A percentile compares a stretch with the other conserved stretches of the same genome.
Evolutionary conservation across 1,284 basidiomycete genomes (phyloP).

Genomic region (Sanghuangporus weigelae): DNA sequence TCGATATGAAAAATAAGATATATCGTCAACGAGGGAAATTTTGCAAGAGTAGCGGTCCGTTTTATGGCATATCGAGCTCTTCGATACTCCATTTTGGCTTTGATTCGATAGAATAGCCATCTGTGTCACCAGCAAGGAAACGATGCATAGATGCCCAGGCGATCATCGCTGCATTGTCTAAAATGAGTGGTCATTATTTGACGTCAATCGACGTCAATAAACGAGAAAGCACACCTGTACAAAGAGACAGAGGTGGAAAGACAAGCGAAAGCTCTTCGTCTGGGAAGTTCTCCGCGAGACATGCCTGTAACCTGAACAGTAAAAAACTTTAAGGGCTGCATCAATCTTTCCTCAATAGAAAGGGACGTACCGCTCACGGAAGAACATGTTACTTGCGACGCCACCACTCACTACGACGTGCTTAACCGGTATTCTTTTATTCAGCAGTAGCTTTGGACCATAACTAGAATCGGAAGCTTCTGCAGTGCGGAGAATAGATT

Average conservation of each 20-base stretch:
- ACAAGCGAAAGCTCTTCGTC: slow-evolving; percentile 35
- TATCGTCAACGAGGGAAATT: background rate
- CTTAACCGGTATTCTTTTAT: slow-evolving; percentile 36
- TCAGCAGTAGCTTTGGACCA: background rate
- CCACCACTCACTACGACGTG: slow-evolving; percentile 84
- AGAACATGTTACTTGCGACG: slow-evolving; percentile 77
- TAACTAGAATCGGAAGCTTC: background rate
- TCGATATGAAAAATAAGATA: background rate
- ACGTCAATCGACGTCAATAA: background rate
- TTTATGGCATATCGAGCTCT: slow-evolving; percentile 26
- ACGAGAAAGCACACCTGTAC: slow-evolving; percentile 58
- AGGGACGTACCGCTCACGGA: slow-evolving; percentile 54
- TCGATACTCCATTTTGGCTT: slow-evolving; percentile 70
- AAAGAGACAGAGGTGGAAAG: slow-evolving; percentile 73
- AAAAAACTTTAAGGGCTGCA: background rate
- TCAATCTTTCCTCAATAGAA: background rate
- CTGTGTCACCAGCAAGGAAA: slow-evolving; percentile 60
- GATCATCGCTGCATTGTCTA: slow-evolving; percentile 96
- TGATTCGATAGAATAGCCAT: slow-evolving; percentile 57
- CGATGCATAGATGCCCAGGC: slow-evolving; percentile 84
- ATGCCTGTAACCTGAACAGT: slow-evolving; percentile 36
- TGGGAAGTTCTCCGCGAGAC: slow-evolving; percentile 32
- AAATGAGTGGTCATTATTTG: background rate
- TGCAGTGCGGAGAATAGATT: background rate
- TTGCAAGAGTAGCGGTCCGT: background rate